Evolutionary conservation across 2,329 filamentous ascomycete species (phyloP), one percentile per base, ranked within the genome.

Genomic region (Nemania diffusa): DNA sequence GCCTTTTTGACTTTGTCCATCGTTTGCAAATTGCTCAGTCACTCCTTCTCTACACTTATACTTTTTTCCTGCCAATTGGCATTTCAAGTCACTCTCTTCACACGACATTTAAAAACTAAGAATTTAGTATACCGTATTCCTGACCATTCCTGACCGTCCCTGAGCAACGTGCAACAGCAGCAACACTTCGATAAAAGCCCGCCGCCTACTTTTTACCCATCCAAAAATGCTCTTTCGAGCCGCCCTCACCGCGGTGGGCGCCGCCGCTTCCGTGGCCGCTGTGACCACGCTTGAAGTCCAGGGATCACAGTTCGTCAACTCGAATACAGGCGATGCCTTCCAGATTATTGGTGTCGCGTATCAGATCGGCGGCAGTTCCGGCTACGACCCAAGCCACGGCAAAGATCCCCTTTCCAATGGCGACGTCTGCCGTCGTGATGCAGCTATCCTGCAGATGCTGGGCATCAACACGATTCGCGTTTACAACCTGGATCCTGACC

Each of bases 301-400:
- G 65, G 87, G 87, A 71, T 83, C 82, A 67, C 81, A 88, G 74
- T 89, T 91, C 66, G 82, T 90, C 78, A 88, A 90, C 78, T 81
- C 85, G 48, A 79, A 80, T 65, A 87, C 83, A 24, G 87, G 87
- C 67, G 82, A 87, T 74, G 85, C 84, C 69, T 90, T 91, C 79
- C 87, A 91, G 80, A 84, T 92, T 67, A 84, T 90, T 57, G 90
- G 90, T 72, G 84, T 90, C 72, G 90, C 89, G 75, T 92, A 91
- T 80, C 90, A 91, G 78, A 89, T 89, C 50, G 89, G 88, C 68
- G 90, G 90, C 70, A 87, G 86, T 68, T 83, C 88, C 51, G 88
- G 85, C 53, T 90, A 89, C 79, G 80, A 90, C 73, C 85, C 88
- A 53, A 72, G 73, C 0, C 76, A 79, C 15, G 84, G 84, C 58